Percentiles rank a stretch among this genome's conserved stretches.
These are phyloP conservation scores for Grosmannia huntii DNA, from an alignment of 2,329 filamentous ascomycete species.

Conservation along the genomic window DNA sequence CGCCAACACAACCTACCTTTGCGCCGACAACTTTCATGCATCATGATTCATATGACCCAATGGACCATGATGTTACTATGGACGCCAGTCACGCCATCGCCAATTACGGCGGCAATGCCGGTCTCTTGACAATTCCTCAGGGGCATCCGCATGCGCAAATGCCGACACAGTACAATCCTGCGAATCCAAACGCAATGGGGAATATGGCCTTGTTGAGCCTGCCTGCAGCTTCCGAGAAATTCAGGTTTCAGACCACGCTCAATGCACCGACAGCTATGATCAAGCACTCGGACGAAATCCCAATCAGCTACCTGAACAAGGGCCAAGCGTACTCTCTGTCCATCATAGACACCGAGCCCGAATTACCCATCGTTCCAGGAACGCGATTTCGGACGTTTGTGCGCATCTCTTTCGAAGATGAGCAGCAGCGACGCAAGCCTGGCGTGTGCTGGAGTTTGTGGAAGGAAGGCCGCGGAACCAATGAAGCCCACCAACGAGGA, in stretches of 20 bases:
- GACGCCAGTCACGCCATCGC: conserved; percentile 32
- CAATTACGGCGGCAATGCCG: background rate
- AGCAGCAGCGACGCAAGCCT: conserved; percentile 73
- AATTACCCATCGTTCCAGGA: conserved; percentile 43
- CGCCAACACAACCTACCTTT: conserved; percentile 47
- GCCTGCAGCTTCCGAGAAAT: conserved; percentile 51
- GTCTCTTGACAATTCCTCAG: conserved; percentile 4
- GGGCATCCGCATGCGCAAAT: conserved; percentile 5
- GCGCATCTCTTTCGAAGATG: conserved; percentile 93
- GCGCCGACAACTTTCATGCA: conserved; percentile 72
- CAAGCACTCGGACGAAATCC: conserved; percentile 78
- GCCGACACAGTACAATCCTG: background rate
- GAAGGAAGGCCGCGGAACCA: conserved; percentile 94
- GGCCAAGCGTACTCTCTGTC: conserved; percentile 86
- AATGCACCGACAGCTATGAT: conserved; percentile 97
- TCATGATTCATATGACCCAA: conserved; percentile 67
- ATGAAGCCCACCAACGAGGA: conserved; percentile 86
- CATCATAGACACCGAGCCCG: conserved; percentile 62
- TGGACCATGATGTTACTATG: conserved; percentile 63
- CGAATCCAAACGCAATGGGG: background rate
- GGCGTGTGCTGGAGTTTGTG: conserved; percentile 63
- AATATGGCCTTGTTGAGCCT: conserved; percentile 30
- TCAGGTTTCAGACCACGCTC: conserved; percentile 79
- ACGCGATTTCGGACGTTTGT: conserved; percentile 79
- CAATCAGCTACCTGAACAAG: conserved; percentile 96